Evolutionary conservation across 2,329 filamentous ascomycete species (phyloP).

Genomic region (Paraphoma chrysanthemicola): DNA sequence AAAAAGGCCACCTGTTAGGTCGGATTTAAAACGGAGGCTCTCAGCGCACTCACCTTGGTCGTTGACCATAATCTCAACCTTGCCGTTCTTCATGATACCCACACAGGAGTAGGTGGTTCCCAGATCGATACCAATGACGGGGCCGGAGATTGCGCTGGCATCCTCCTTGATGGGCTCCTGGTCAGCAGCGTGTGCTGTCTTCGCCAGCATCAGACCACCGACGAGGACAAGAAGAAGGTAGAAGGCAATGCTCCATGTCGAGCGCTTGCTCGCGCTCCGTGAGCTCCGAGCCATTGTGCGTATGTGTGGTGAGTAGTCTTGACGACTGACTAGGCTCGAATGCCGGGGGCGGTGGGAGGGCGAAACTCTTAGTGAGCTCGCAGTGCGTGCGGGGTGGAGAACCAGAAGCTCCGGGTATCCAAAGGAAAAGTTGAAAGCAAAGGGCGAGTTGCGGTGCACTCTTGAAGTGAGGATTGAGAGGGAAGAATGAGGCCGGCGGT

Average conservation of each 20-base stretch:
- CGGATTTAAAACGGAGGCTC: not conserved
- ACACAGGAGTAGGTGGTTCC: slow-evolving; percentile 95
- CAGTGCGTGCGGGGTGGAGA: slow-evolving; percentile 26
- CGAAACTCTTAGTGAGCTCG: slow-evolving; percentile 35
- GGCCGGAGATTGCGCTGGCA: slow-evolving; percentile 53
- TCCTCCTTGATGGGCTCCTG: slow-evolving; percentile 71
- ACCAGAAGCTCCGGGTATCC: slow-evolving; percentile 39
- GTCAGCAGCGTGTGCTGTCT: slow-evolving; percentile 74
- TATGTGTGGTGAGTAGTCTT: slow-evolving; percentile 39
- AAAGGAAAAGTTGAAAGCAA: slow-evolving; percentile 29
- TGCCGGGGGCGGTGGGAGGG: slow-evolving; percentile 23
- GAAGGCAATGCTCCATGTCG: slow-evolving; percentile 85
- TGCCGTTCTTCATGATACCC: slow-evolving; percentile 67
- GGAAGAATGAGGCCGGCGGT: slow-evolving; percentile 25
- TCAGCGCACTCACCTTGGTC: slow-evolving; percentile 45
- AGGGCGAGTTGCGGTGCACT: slow-evolving; percentile 23
- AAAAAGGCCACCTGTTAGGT: slow-evolving; percentile 29
- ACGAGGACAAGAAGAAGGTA: slow-evolving; percentile 91
- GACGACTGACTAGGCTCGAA: slow-evolving; percentile 20
- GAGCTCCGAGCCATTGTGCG: slow-evolving; percentile 66
- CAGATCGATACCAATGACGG: slow-evolving; percentile 80
- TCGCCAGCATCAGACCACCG: slow-evolving; percentile 83
- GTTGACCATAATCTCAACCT: slow-evolving; percentile 54
- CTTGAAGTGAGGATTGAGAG: slow-evolving; percentile 25
- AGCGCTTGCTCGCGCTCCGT: slow-evolving; percentile 72